Percentiles rank a stretch among this genome's conserved stretches.
phyloP scores from a whole-genome alignment of 1,139 yeast genomes.

The Candida frijolesensis region DNA sequence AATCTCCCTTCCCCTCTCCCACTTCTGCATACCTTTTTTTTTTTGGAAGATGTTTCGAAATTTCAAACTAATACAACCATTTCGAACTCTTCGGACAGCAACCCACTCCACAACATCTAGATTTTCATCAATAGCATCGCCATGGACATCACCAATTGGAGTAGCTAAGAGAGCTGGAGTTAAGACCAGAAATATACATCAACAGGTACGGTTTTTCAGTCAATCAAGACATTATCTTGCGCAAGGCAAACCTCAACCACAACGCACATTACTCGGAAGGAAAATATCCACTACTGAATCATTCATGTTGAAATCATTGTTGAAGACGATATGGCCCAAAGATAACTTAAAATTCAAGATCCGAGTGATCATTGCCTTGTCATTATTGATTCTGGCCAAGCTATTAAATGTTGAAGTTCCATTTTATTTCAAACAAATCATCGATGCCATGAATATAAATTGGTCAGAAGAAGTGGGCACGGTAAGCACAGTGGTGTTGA shows the following conservation, averaged over 20 bases:
- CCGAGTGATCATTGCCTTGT: conserved; percentile 75
- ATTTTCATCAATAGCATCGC: neutral
- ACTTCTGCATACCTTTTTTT: neutral
- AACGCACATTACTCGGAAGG: conserved; percentile 23
- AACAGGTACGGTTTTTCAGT: neutral
- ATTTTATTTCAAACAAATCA: conserved; percentile 83
- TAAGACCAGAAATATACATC: neutral
- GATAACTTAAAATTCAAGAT: conserved; percentile 67
- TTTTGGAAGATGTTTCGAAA: conserved; percentile 2
- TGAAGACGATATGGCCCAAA: conserved; percentile 89
- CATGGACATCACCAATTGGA: neutral
- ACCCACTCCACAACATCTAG: neutral
- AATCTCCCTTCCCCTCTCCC: neutral
- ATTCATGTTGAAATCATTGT: conserved; percentile 61
- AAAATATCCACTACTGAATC: conserved; percentile 51
- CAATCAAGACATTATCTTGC: neutral
- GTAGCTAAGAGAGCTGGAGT: neutral
- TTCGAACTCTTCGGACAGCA: neutral
- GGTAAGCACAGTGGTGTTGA: conserved; percentile 62
- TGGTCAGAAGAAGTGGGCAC: conserved; percentile 71
- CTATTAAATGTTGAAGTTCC: conserved; percentile 94
- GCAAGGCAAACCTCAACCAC: neutral
- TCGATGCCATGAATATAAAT: conserved; percentile 91
- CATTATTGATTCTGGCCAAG: conserved; percentile 76
- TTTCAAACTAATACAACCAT: conserved; percentile 3